These are phyloP conservation scores for Catenaria anguillulae DNA, from an alignment of 371 early-diverging fungal genomes.

Conservation along the genomic window DNA sequence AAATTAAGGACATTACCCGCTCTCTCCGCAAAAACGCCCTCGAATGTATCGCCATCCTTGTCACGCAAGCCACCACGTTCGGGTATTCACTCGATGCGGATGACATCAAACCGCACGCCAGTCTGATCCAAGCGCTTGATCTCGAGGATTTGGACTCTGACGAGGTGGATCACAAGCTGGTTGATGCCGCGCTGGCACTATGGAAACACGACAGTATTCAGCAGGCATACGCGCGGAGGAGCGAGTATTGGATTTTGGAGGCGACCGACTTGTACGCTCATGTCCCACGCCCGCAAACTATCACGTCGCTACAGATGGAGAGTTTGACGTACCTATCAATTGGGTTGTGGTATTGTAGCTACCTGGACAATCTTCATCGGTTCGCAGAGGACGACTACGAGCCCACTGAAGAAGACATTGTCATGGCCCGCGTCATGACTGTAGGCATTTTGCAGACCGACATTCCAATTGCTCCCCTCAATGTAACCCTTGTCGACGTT, in stretches of 20 bases:
- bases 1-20: slow-evolving; percentile 8
- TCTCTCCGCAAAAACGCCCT: slow-evolving; percentile 9
- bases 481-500: slow-evolving; percentile 10
- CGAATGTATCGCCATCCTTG: slow-evolving; percentile 8
- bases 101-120: slow-evolving; percentile 2
- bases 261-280: slow-evolving; percentile 9
- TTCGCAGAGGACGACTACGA: slow-evolving; percentile 11
- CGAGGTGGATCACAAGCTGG: slow-evolving; percentile 8
- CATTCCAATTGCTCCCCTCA: slow-evolving; percentile 7
- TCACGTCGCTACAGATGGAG: no score
- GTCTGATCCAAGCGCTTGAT: slow-evolving; percentile 1
- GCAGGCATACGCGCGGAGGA: slow-evolving; percentile 7
- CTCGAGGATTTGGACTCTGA: slow-evolving; percentile 7
- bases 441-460: slow-evolving; percentile 12
- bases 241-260: slow-evolving; percentile 11
- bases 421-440: slow-evolving; percentile 14
- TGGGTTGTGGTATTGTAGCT: no score
- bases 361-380: slow-evolving; percentile 13
- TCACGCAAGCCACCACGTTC: slow-evolving; percentile 7
- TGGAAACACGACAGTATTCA: slow-evolving; percentile 9
- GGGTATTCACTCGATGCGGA: neutral
- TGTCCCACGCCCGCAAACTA: no score
- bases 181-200: slow-evolving; percentile 1
- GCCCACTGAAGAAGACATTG: slow-evolving; percentile 13
- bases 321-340: no score